A percentile compares a stretch with the other conserved stretches of the same genome.
Conservation (phyloP, 164 flowering plant genomes). For the Kingdonia uniflora region DNA sequence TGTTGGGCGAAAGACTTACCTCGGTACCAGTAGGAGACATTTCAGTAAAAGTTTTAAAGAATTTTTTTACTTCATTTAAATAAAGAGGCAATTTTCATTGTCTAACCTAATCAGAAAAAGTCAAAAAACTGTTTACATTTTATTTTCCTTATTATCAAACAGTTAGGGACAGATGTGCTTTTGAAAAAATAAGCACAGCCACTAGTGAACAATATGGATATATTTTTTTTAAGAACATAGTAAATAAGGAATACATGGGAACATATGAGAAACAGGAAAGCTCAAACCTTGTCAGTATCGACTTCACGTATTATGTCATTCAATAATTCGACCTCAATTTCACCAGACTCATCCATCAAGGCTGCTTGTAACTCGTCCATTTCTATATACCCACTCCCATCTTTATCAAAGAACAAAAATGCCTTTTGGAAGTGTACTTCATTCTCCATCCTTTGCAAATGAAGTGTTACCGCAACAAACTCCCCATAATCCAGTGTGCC, state of each 20-base stretch:
- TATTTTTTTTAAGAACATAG: constrained; percentile 5
- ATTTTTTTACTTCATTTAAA: too few relatives aligned
- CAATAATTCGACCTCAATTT: constrained; percentile 52
- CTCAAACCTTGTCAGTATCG: constrained; percentile 95
- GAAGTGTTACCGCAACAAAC: constrained; percentile 70
- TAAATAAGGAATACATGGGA: too few relatives aligned
- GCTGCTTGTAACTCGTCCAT: constrained; percentile 71
- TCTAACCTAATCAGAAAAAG: too few relatives aligned
- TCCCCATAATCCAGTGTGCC: constrained; percentile 81
- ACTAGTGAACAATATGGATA: not conserved
- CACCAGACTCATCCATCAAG: constrained; percentile 66
- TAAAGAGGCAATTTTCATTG: too few relatives aligned
- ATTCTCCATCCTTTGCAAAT: constrained; percentile 75
- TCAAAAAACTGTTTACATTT: too few relatives aligned
- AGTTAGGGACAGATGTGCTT: not conserved
- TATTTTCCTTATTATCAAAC: constrained; percentile 1
- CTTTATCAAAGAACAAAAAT: constrained; percentile 74
- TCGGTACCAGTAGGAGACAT: too few relatives aligned
- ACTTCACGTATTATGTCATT: constrained; percentile 88
- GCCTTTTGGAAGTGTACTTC: constrained; percentile 86
- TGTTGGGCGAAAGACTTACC: too few relatives aligned
- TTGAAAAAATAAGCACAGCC: not conserved
- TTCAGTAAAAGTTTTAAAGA: too few relatives aligned
- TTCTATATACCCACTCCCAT: constrained; percentile 68
- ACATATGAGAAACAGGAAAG: too few relatives aligned